Evolutionary conservation across 2,329 filamentous ascomycete species (phyloP).

Genomic region (Dothistroma pini): DNA sequence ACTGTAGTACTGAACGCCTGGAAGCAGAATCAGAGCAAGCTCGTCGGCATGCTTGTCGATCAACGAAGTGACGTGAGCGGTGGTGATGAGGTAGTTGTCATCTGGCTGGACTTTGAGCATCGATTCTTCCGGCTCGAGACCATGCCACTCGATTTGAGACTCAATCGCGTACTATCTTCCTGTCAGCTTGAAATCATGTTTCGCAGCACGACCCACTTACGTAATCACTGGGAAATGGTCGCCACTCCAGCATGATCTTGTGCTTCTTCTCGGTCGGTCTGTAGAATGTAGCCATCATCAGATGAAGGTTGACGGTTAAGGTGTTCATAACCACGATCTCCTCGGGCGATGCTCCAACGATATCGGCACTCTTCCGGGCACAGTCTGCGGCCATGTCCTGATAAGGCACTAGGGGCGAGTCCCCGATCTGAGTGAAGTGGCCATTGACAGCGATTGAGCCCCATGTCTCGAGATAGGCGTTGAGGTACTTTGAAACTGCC

Average conservation of each 20-base stretch:
- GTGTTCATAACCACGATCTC: conserved; percentile 89
- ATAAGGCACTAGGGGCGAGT: conserved; percentile 68
- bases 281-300: conserved; percentile 85
- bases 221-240: conserved; percentile 84
- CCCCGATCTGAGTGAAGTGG: conserved; percentile 53
- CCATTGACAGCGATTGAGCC: conserved; percentile 80
- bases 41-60: conserved; percentile 72
- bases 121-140: conserved; percentile 60
- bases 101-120: conserved; percentile 71
- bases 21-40: conserved; percentile 73
- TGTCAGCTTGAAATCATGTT: not conserved
- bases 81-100: conserved; percentile 58
- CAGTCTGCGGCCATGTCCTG: conserved; percentile 74
- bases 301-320: conserved; percentile 73
- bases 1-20: conserved; percentile 87
- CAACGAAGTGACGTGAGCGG: conserved; percentile 63
- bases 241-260: conserved; percentile 83
- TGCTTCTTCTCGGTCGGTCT: conserved; percentile 60
- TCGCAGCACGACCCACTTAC: conserved; percentile 42
- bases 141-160: conserved; percentile 72
- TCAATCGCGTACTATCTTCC: conserved; percentile 73
- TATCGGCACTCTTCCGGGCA: conserved; percentile 62
- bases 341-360: conserved; percentile 67
- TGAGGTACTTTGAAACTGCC: conserved; percentile 60
- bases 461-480: conserved; percentile 76